Evolutionary conservation across 2,329 filamentous ascomycete species (phyloP).

Genomic region (Neofusicoccum ribis): DNA sequence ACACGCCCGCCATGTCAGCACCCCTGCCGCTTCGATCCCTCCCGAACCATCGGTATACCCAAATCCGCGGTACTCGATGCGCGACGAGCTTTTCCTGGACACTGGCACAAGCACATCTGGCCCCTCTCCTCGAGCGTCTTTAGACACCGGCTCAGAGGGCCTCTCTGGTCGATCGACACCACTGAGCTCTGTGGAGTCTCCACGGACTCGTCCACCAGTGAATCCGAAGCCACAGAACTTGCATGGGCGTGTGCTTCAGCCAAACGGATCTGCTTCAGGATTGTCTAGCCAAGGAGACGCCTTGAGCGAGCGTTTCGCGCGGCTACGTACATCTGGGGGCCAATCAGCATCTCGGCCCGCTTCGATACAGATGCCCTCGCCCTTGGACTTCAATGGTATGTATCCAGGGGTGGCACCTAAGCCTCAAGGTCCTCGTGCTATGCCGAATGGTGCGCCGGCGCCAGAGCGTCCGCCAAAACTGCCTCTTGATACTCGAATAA

Average conservation of each 20-base stretch:
- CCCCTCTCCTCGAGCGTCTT: conserved; percentile 19
- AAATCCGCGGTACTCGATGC: conserved; percentile 21
- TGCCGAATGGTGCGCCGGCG: conserved; percentile 44
- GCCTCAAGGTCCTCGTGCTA: conserved; percentile 28
- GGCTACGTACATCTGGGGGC: conserved; percentile 24
- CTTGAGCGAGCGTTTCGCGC: conserved; percentile 41
- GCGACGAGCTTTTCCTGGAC: conserved; percentile 20
- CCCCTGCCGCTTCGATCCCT: not conserved
- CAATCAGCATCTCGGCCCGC: not conserved
- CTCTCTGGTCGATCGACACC: conserved; percentile 26
- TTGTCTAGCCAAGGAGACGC: conserved; percentile 25
- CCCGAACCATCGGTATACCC: not conserved
- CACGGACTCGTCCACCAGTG: conserved; percentile 35
- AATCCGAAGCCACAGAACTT: conserved; percentile 69
- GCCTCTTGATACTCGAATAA: conserved; percentile 52
- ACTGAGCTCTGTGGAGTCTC: conserved; percentile 26
- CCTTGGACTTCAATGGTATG: conserved; percentile 35
- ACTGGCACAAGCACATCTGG: conserved; percentile 24
- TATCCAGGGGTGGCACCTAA: conserved; percentile 22
- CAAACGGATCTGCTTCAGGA: conserved; percentile 3
- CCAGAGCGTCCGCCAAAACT: conserved; percentile 46
- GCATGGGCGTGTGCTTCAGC: conserved; percentile 38
- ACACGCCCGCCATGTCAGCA: conserved; percentile 3
- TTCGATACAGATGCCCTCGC: conserved; percentile 44
- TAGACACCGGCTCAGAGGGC: conserved; percentile 28